Base-by-base conservation (phyloP, 139 green algal species). In the Haematococcus lacustris region DNA sequence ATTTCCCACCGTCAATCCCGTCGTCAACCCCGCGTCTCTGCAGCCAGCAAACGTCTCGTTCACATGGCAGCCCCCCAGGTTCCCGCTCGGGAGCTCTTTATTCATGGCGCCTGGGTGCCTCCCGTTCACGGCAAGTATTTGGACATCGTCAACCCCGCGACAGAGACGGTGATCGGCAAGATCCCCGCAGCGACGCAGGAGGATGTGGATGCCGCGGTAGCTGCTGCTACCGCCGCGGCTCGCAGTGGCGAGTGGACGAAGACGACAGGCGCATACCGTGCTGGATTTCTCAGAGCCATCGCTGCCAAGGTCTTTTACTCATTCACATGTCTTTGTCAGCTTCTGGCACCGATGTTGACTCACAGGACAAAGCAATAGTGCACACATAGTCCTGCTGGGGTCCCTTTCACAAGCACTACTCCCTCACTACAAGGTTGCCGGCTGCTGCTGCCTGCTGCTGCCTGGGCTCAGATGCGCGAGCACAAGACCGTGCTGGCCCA, bases 401-500 rank as follows among this genome's bases (percentile, higher is more conserved):
- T 51, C 32, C 66, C 21, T 13, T 60, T 28, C 32, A 64, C 13
- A 7, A 63, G n/a, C 9, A 17, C 40, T 61, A 37, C 53, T 26
- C 38, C 34, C 2, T 26, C 37, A 59, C 21, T 33, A 39, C 65
- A 51, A 51, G 2, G 21, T 25, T 66, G 38, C 6, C 51, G 50
- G 40, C 73, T 39, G 43, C 3, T 23, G 40, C 25, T 3, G 26
- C 37, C 28, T n/a, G n/a, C n/a, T n/a, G n/a, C n/a, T n/a, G n/a
- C n/a, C n/a, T n/a, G n/a, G n/a, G n/a, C n/a, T n/a, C 76, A 92
- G 89, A 41, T 92, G 2, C 79, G 74, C 26, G 81, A 90, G 5
- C 33, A 76, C 17, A 94, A 93, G 82, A 3, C 41, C 0, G 13
- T 66, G 23, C 82, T 97, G 32, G 90, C 91, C 0, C 66, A 75